Evolutionary conservation across 2,329 filamentous ascomycete species (phyloP).

Genomic region (Exophiala spinifera): DNA sequence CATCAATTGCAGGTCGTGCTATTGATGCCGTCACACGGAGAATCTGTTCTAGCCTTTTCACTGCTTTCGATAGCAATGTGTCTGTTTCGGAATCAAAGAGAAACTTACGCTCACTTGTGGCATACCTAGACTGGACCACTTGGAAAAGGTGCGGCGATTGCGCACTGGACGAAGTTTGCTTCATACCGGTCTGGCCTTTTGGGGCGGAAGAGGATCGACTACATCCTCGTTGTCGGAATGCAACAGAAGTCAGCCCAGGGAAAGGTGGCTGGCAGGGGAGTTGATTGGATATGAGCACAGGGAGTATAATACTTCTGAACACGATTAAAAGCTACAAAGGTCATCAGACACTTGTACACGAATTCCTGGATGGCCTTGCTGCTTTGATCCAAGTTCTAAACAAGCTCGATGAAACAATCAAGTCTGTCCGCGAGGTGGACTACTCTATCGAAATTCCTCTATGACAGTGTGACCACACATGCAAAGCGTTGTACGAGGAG

Average conservation of each 20-base stretch:
- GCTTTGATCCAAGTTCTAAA: too few species aligned
- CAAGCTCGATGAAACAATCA: too few species aligned
- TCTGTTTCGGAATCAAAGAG: constrained; percentile 1
- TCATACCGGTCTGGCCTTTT: constrained; percentile 64
- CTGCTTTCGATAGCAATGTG: constrained; percentile 25
- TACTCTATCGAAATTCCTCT: too few species aligned
- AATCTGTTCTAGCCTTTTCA: constrained; percentile 35
- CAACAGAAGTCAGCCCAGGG: constrained; percentile 10
- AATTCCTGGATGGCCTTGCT: too few species aligned
- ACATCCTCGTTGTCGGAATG: constrained; percentile 45
- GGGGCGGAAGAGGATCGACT: constrained; percentile 55
- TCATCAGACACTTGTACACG: too few species aligned
- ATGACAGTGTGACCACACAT: too few species aligned
- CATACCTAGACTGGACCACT: constrained; percentile 56
- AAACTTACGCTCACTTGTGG: constrained; percentile 42
- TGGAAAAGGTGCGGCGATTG: constrained; percentile 58
- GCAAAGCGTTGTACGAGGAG: too few species aligned
- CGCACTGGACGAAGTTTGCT: constrained; percentile 53
- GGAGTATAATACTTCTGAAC: too few species aligned
- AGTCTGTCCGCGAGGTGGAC: too few species aligned
- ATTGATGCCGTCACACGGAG: constrained; percentile 33
- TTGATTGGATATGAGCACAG: too few species aligned
- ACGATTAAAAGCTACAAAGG: too few species aligned
- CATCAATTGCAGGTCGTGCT: constrained; percentile 30
- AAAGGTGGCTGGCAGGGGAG: constrained; percentile 8